These are phyloP conservation scores for Hypholoma sublateritium DNA, from an alignment of 768 basidiomycete species.

Conservation along the genomic window DNA sequence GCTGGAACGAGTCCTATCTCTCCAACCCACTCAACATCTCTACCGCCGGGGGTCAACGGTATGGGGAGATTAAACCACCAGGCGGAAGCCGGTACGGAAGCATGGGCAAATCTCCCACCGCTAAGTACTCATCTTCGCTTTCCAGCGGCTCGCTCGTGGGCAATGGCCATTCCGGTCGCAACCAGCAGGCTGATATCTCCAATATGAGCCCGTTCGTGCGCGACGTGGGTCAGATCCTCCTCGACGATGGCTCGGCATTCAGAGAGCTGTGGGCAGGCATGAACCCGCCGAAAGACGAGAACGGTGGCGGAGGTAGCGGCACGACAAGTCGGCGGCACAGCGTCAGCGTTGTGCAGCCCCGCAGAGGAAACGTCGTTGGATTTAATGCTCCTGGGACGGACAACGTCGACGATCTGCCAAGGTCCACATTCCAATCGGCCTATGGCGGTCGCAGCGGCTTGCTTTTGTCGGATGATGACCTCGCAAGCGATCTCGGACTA, in stretches of 20 bases:
- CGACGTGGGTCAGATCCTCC: conserved; percentile 75
- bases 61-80: conserved; percentile 65
- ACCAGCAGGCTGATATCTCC: conserved; percentile 53
- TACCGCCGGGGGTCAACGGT: conserved; percentile 32
- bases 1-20: conserved; percentile 61
- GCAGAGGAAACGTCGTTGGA: conserved; percentile 63
- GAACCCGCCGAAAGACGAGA: conserved; percentile 62
- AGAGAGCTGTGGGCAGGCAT: conserved; percentile 77
- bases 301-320: conserved; percentile 66
- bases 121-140: conserved; percentile 49
- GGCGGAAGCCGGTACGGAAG: conserved; percentile 63
- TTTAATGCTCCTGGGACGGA: conserved; percentile 62
- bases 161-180: conserved; percentile 36
- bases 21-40: conserved; percentile 63
- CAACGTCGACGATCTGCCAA: conserved; percentile 29
- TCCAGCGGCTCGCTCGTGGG: conserved; percentile 38
- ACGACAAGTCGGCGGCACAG: conserved; percentile 83
- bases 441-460: conserved; percentile 55
- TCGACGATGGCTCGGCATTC: conserved; percentile 72
- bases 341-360: conserved; percentile 79
- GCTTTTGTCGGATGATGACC: conserved; percentile 77
- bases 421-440: conserved; percentile 31
- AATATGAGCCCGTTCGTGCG: conserved; percentile 88
- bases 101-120: conserved; percentile 53
- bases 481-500: conserved; percentile 67